Evolutionary conservation across 1,284 basidiomycete genomes (phyloP).

Genomic region (Dichomitus squalens): DNA sequence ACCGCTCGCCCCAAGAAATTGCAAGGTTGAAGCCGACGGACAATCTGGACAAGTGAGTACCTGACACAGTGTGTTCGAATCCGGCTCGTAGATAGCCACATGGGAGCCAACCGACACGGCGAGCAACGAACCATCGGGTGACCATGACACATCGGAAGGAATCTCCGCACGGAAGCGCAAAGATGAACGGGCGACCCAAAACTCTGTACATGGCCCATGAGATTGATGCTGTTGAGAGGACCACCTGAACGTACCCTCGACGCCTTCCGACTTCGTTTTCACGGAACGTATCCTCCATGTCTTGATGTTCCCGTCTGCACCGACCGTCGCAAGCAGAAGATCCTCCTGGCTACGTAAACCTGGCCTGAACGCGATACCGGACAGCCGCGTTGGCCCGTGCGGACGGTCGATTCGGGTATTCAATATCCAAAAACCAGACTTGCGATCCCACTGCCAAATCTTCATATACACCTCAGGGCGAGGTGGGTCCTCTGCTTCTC

Average conservation of each 20-base stretch:
- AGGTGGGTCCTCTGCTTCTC: constrained; percentile 68
- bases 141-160: constrained; percentile 75
- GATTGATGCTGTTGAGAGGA: constrained; percentile 1
- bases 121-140: constrained; percentile 85
- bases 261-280: constrained; percentile 43
- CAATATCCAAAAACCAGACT: constrained; percentile 62
- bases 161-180: constrained; percentile 70
- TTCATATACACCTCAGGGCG: constrained; percentile 82
- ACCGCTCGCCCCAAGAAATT: constrained; percentile 69
- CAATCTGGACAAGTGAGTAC: constrained; percentile 65
- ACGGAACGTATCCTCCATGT: constrained; percentile 64
- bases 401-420: constrained; percentile 93
- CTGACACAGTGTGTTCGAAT: constrained; percentile 65
- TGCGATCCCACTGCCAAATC: constrained; percentile 86
- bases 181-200: constrained; percentile 77
- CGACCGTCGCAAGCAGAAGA: constrained; percentile 60
- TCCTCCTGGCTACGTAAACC: constrained; percentile 31
- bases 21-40: constrained; percentile 43
- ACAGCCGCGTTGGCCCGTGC: constrained; percentile 72
- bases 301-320: constrained; percentile 71
- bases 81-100: constrained; percentile 80
- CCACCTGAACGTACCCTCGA: constrained; percentile 48
- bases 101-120: constrained; percentile 73
- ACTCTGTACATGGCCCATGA: constrained; percentile 48
- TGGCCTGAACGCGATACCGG: constrained; percentile 72